Conservation (phyloP, 1,284 basidiomycete genomes). For the Trametes versicolor region DNA sequence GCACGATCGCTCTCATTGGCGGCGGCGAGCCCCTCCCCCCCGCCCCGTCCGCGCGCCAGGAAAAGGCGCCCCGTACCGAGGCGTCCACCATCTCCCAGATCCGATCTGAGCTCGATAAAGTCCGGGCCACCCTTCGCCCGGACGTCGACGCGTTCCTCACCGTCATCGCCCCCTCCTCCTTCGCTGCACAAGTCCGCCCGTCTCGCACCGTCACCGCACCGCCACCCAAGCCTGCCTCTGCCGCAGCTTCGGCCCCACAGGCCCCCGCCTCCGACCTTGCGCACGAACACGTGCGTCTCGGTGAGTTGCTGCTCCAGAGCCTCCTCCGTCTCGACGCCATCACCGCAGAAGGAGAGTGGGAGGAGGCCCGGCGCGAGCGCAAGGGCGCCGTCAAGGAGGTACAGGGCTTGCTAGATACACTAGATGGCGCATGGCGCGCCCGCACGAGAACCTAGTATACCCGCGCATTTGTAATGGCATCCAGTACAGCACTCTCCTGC, state of each 20-base stretch:
- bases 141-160: slow-evolving; percentile 65
- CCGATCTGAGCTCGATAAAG: slow-evolving; percentile 63
- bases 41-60: slow-evolving; percentile 36
- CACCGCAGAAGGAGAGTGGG: slow-evolving; percentile 72
- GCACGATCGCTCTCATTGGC: slow-evolving; percentile 72
- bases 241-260: slow-evolving; percentile 23
- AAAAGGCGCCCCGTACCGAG: slow-evolving; percentile 54
- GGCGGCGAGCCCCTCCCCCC: slow-evolving; percentile 44
- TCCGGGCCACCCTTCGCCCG: slow-evolving; percentile 62
- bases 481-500: no score
- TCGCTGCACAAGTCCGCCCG: slow-evolving; percentile 26
- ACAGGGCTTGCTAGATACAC: slow-evolving; percentile 63
- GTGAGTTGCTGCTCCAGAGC: slow-evolving; percentile 79
- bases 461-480: neutral
- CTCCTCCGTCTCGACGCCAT: slow-evolving; percentile 82
- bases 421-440: slow-evolving; percentile 61
- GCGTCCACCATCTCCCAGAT: slow-evolving; percentile 64
- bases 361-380: slow-evolving; percentile 72
- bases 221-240: slow-evolving; percentile 25
- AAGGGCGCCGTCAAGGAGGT: slow-evolving; percentile 80
- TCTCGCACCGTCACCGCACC: slow-evolving; percentile 20
- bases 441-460: slow-evolving; percentile 22
- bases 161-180: slow-evolving; percentile 42
- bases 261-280: slow-evolving; percentile 39
- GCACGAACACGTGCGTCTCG: slow-evolving; percentile 68